Evolutionary conservation across 2,329 filamentous ascomycete species (phyloP), one percentile per base, ranked within the genome.

Genomic region (Parafenestella ontariensis): DNA sequence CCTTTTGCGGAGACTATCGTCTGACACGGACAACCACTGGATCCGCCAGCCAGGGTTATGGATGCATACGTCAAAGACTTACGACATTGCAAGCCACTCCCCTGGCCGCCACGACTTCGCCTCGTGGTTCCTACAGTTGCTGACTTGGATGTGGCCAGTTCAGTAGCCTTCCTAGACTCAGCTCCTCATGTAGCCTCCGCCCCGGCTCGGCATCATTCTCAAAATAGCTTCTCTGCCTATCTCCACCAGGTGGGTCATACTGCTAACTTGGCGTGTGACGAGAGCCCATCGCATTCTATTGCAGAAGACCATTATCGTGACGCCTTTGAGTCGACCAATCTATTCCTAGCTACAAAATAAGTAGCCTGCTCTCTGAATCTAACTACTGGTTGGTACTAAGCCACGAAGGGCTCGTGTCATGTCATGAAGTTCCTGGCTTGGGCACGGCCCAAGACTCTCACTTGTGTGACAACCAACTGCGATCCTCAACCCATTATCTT

Each of bases 141-240:
- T 61, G 58, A 52, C 39, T 59, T 48, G 53, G 37, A 54, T 54
- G 56, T 55, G 45, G 29, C 36, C 44, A 37, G 36, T 29, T 40
- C 41, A 50, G 53, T 36, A 51, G 28, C 40, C 23, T 36, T 39
- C 26, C 29, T 50, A 21, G 33, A 46, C 28, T 56, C 52, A 60
- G 56, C 59, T 56, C 43, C 46, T 59, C 59, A 59, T 47, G 3
- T 49, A 23, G 39, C 21, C 8, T 31, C 20, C 33, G 33, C 44
- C 44, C 37, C 44, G 18, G 4, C 10, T 52, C 42, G 54, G 55
- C 50, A 46, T 52, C 23, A 21, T 20, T 37, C 59, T 54, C 34
- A 50, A 55, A 61, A 61, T 59, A 62, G 53, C 18, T 20, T 39
- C 47, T n/a, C 49, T 23, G 49, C 53, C 44, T 41, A 24, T 53